Evolutionary conservation across 768 basidiomycete species (phyloP).

Genomic region (Strobilomyces echinocephalus): DNA sequence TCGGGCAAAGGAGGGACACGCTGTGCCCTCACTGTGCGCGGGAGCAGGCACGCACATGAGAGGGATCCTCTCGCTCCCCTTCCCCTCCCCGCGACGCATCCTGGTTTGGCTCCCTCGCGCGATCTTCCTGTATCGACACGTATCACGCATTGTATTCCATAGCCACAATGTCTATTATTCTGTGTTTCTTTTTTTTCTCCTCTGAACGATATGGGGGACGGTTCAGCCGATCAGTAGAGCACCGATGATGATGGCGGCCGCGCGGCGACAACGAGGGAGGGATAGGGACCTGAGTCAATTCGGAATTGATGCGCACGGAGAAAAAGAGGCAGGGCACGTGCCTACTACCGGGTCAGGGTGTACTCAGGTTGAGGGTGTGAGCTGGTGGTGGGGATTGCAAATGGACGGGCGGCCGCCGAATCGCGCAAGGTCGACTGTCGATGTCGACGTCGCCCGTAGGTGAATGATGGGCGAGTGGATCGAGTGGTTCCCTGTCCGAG

Average conservation of each 20-base stretch:
- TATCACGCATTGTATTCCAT: not conserved
- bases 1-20: constrained; percentile 15
- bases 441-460: too few species aligned
- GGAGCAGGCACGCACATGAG: constrained; percentile 7
- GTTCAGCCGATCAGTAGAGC: not conserved
- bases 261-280: constrained; percentile 22
- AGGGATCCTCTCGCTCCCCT: not conserved
- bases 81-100: not conserved
- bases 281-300: not conserved
- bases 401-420: not conserved
- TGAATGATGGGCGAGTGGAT: too few species aligned
- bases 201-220: not conserved
- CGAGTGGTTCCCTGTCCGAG: too few species aligned
- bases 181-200: not conserved
- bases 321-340: constrained; percentile 6
- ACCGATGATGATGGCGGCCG: not conserved
- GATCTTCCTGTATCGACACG: not conserved
- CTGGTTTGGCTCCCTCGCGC: not conserved
- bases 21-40: constrained; percentile 21
- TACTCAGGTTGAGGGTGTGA: constrained; percentile 20
- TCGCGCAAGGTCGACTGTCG: not conserved
- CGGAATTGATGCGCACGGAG: not conserved
- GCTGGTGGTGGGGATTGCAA: constrained; percentile 10
- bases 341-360: not conserved
- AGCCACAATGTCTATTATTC: not conserved